phyloP scores from a whole-genome alignment of 257 asterid species.

The Jacaranda copaia region DNA sequence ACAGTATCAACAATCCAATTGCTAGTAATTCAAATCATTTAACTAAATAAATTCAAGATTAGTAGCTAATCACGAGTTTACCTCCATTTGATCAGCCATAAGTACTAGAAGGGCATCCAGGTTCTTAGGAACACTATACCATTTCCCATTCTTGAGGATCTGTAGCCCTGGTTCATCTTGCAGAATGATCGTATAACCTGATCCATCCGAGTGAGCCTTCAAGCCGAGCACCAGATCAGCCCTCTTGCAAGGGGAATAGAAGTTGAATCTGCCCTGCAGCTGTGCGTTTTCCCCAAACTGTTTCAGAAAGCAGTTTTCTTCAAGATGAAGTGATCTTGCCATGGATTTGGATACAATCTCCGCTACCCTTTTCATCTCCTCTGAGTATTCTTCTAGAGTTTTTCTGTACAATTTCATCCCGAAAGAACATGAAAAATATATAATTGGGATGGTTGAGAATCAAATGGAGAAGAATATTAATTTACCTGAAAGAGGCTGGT shows the following conservation, averaged over 20 bases:
- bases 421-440: background rate
- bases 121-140: slow-evolving; percentile 50
- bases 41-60: background rate
- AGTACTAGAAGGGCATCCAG: slow-evolving; percentile 52
- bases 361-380: slow-evolving; percentile 44
- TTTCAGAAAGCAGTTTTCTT: slow-evolving; percentile 50
- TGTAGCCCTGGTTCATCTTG: slow-evolving; percentile 62
- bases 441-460: background rate
- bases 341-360: slow-evolving; percentile 50
- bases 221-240: slow-evolving; percentile 59
- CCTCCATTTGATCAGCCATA: slow-evolving; percentile 69
- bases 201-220: slow-evolving; percentile 63
- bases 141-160: slow-evolving; percentile 49
- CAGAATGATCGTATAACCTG: slow-evolving; percentile 51
- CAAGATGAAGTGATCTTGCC: slow-evolving; percentile 54
- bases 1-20: background rate
- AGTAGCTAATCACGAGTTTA: background rate
- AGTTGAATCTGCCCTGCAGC: slow-evolving; percentile 50
- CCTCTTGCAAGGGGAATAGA: slow-evolving; percentile 53
- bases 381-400: slow-evolving; percentile 43
- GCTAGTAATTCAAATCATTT: background rate
- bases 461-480: background rate
- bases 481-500: slow-evolving; percentile 54
- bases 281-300: slow-evolving; percentile 58
- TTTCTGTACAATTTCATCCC: slow-evolving; percentile 38